phyloP scores from a whole-genome alignment of 2,329 filamentous ascomycete genomes.

The Colletotrichum plurivorum region DNA sequence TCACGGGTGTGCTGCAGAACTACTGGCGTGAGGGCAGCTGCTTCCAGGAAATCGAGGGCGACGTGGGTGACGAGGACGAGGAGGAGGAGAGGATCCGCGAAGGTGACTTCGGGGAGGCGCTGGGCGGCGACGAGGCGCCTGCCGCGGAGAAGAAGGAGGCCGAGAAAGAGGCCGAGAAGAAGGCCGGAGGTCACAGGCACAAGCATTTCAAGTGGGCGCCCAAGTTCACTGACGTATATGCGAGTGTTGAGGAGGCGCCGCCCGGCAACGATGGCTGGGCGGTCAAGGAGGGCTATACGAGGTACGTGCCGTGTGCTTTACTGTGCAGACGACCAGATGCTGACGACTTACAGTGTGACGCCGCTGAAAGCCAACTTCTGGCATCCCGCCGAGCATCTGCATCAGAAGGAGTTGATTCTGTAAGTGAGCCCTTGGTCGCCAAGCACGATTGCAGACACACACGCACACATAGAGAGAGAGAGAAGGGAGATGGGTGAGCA shows the following conservation, averaged over 20 bases:
- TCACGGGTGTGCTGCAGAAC: slow-evolving; percentile 90
- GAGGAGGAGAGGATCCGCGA: slow-evolving; percentile 83
- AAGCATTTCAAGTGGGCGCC: slow-evolving; percentile 97
- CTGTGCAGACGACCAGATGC: slow-evolving; percentile 7
- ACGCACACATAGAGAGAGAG: not conserved
- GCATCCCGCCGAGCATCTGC: slow-evolving; percentile 75
- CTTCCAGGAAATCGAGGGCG: slow-evolving; percentile 84
- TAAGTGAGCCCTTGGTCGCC: slow-evolving; percentile 70
- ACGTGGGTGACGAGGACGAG: slow-evolving; percentile 73
- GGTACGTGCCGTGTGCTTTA: slow-evolving; percentile 64
- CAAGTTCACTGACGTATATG: slow-evolving; percentile 87
- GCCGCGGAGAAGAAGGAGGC: slow-evolving; percentile 45
- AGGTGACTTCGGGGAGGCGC: slow-evolving; percentile 65
- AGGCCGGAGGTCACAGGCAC: slow-evolving; percentile 70
- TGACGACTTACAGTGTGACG: slow-evolving; percentile 76
- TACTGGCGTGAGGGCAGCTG: slow-evolving; percentile 88
- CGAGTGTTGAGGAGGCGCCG: slow-evolving; percentile 83
- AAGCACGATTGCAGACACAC: too few species aligned
- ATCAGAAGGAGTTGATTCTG: slow-evolving; percentile 83
- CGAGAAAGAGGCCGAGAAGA: slow-evolving; percentile 51
- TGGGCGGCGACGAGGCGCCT: slow-evolving; percentile 42
- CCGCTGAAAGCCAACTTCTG: slow-evolving; percentile 94
- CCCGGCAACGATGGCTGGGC: slow-evolving; percentile 95
- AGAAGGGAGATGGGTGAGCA: slow-evolving; percentile 1
- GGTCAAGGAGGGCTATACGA: slow-evolving; percentile 88